phyloP scores from a whole-genome alignment of 371 early-diverging fungal genomes.

The Mortierella sp. region DNA sequence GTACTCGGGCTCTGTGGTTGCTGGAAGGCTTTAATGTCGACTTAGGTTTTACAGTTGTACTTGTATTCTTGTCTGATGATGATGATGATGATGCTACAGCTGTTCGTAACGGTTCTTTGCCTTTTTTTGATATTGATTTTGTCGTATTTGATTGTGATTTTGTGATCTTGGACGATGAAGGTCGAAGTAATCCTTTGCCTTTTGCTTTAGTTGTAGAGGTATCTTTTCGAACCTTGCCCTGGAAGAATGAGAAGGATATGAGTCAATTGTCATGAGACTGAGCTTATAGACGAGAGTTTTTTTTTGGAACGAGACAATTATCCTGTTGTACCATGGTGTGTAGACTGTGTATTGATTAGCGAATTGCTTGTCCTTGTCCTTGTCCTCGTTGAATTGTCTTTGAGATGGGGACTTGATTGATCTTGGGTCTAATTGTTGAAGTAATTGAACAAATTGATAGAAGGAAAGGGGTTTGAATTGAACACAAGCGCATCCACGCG shows the following conservation, averaged over 20 bases:
- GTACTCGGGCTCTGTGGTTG: slow-evolving; percentile 3
- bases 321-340: no score
- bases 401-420: no score
- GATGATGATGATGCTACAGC: slow-evolving; percentile 9
- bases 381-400: no score
- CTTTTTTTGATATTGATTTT: not conserved
- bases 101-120: slow-evolving; percentile 1
- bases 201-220: not conserved
- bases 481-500: slow-evolving; percentile 3
- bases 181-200: slow-evolving; percentile 2
- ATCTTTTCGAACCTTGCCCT: not conserved
- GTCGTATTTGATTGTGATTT: not conserved
- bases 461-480: not conserved
- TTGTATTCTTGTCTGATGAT: not conserved
- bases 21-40: not conserved
- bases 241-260: not conserved
- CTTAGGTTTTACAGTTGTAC: not conserved
- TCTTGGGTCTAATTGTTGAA: no score
- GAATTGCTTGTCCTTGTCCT: not conserved
- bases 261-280: no score
- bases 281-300: no score
- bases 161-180: slow-evolving; percentile 1
- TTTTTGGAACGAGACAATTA: no score
- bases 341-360: no score
- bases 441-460: not conserved